Base-by-base conservation (phyloP, 208 protist species). In the Wallacemonas sp. region DNA sequence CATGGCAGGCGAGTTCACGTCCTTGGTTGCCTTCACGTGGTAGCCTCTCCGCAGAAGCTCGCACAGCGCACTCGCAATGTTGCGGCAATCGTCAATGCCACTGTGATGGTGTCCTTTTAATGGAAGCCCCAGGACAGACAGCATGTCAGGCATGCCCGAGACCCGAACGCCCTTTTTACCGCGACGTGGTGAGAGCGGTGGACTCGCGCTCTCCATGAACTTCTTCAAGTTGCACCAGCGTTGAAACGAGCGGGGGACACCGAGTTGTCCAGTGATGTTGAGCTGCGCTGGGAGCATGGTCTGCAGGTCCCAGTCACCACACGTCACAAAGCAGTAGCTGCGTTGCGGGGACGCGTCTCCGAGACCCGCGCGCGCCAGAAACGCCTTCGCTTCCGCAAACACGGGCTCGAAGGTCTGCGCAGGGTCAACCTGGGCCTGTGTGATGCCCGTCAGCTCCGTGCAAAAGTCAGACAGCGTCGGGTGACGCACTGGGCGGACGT, bases 291-390 rank as follows among this genome's bases (percentile, higher is more conserved):
- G 90, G 6, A 98, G 78, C 88, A 94, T 91, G 24, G 82, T 90
- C 24, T 85, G 70, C 9, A 98, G 65, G 62, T 98, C 95, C 94
- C 96, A 98, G 66, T 98, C 94, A 12, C 97, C 95, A 72, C 95
- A 98, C 29, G 93, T 97, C 3, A 98, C 87, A 24, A 98, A 66
- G 55, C 81, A 85, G 77, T 92, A 94, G 70, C 83, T 85, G 14
- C 83, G 78, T 47, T 55, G 19, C 11, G 78, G 74, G 1, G 71
- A 30, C 1, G 69, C 73, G 33, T 90, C 85, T 48, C 78, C 86
- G 46, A 83, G 76, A n/a, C 78, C 78, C 3, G 62, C 58, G 11
- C 29, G 16, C 0, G 54, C 57, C 21, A 96, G 70, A 65, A 88
- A 97, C 11, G 81, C 17, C 27, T 90, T 54, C 1, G 80, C 89